Evolutionary conservation across 2,329 filamentous ascomycete genomes (phyloP).

Genomic region (Aspergillus spinulosporus): DNA sequence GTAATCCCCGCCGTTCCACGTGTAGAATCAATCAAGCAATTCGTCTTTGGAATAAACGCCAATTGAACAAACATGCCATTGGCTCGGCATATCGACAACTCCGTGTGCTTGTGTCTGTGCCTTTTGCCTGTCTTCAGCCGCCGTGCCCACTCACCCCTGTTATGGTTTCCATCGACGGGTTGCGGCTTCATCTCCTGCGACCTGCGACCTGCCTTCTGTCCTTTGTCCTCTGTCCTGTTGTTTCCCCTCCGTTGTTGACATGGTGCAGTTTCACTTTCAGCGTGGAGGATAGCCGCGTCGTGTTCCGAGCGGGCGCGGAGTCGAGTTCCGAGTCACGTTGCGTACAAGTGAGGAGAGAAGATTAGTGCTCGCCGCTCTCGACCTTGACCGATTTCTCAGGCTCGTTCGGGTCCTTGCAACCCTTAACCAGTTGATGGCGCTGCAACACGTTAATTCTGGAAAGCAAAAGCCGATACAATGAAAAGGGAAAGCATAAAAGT

Average conservation of each 20-base stretch:
- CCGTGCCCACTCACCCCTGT: background rate
- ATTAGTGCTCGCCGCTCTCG: constrained; percentile 15
- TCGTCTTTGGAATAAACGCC: constrained; percentile 11
- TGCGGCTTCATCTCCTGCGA: background rate
- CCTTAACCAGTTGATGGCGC: constrained; percentile 68
- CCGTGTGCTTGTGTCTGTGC: background rate
- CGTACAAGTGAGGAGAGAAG: background rate
- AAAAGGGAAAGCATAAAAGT: constrained; percentile 40
- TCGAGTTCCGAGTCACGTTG: background rate
- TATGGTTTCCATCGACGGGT: background rate
- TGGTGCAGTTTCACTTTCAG: background rate
- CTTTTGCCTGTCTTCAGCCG: background rate
- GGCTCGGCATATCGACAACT: background rate
- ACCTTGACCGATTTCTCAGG: constrained; percentile 17
- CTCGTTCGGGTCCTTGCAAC: constrained; percentile 44
- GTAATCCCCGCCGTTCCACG: constrained; percentile 13
- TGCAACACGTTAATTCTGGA: constrained; percentile 31
- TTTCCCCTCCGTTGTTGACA: background rate
- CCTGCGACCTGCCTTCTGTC: background rate
- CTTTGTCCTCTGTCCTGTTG: background rate
- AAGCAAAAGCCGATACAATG: constrained; percentile 14
- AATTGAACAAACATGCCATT: constrained; percentile 9
- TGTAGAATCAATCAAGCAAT: constrained; percentile 16
- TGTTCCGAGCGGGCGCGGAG: background rate
- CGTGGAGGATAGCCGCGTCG: background rate